Percentiles rank a stretch among this genome's conserved stretches.
phyloP scores from a whole-genome alignment of 305 asterid genomes.

The Solanum hybrid region DNA sequence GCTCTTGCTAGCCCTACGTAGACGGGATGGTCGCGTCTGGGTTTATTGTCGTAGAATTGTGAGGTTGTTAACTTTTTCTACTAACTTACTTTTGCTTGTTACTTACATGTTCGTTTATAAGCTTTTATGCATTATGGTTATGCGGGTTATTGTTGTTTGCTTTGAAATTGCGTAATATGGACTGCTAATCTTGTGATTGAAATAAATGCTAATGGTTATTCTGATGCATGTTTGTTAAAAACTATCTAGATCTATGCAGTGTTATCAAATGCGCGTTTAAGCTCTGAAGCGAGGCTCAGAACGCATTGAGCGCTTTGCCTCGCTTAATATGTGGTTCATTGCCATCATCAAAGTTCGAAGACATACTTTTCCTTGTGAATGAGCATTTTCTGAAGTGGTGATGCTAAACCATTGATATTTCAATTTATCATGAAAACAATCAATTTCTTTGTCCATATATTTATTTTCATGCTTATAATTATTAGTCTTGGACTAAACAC shows the following conservation, averaged over 20 bases:
- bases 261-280: neutral
- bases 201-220: neutral
- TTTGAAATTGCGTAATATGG: neutral
- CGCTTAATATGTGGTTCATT: neutral
- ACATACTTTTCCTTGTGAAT: neutral
- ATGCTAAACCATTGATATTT: neutral
- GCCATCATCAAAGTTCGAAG: neutral
- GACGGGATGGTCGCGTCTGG: constrained; percentile 54
- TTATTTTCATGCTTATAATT: neutral
- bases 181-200: neutral
- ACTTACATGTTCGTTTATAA: neutral
- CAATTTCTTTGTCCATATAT: neutral
- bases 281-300: neutral
- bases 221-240: neutral
- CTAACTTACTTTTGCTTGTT: neutral
- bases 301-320: neutral
- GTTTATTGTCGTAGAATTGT: constrained; percentile 66
- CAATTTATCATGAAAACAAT: neutral
- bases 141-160: neutral
- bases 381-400: neutral
- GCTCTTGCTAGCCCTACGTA: constrained; percentile 67
- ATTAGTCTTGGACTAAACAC: neutral
- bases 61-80: constrained; percentile 35
- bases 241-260: neutral
- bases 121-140: neutral